Conservation (phyloP, 2,329 filamentous ascomycete species). For the Ophiostoma sp. region DNA sequence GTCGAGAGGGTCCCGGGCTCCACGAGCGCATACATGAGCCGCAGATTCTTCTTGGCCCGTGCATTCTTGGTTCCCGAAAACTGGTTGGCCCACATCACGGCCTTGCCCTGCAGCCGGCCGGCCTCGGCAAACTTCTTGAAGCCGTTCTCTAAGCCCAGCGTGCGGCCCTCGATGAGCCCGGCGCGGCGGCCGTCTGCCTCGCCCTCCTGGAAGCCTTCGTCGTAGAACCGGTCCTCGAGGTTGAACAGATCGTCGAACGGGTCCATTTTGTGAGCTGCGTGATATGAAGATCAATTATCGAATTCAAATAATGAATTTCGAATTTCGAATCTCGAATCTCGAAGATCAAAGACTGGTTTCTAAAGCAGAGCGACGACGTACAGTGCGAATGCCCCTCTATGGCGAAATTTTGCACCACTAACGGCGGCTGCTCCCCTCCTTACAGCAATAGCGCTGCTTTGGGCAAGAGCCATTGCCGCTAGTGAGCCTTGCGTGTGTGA, state of each 20-base stretch:
- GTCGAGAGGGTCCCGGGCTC: conserved; percentile 73
- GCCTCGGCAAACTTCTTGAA: conserved; percentile 87
- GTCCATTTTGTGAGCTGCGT: conserved; percentile 32
- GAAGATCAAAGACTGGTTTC: neutral
- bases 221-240: conserved; percentile 67
- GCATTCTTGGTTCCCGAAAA: neutral
- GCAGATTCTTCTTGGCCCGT: conserved; percentile 62
- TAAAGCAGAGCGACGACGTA: neutral
- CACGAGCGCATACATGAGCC: conserved; percentile 67
- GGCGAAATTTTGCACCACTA: conserved; percentile 7
- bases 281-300: no score
- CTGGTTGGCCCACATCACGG: conserved; percentile 77
- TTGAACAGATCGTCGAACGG: conserved; percentile 54
- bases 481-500: neutral
- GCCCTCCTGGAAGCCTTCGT: conserved; percentile 73
- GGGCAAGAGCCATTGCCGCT: neutral
- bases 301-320: neutral
- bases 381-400: conserved; percentile 13
- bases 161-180: conserved; percentile 80
- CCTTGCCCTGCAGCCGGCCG: conserved; percentile 70
- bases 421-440: neutral
- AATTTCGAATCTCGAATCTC: neutral
- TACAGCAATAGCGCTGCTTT: neutral
- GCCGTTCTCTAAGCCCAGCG: conserved; percentile 85
- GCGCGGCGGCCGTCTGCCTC: conserved; percentile 67